These are phyloP conservation scores for Cladobotryum mycophilum DNA, from an alignment of 2,329 filamentous ascomycete genomes.

Conservation along the genomic window DNA sequence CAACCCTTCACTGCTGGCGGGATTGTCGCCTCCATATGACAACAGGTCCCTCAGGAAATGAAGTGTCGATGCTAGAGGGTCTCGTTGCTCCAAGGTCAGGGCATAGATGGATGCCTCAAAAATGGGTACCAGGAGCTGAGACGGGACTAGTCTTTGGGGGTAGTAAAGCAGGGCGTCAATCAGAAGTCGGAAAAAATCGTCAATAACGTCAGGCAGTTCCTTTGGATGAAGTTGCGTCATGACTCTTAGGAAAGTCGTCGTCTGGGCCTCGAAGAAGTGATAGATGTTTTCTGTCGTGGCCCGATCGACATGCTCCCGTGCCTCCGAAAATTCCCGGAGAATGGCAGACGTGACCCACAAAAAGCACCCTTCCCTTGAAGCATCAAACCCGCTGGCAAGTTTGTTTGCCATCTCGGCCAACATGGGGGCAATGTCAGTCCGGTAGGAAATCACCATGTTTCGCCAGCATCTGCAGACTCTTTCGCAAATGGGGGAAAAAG, in stretches of 20 bases:
- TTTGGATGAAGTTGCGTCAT: constrained; percentile 72
- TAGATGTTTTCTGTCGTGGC: constrained; percentile 85
- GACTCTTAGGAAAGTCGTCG: constrained; percentile 80
- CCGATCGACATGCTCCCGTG: constrained; percentile 75
- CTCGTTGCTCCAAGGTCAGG: constrained; percentile 81
- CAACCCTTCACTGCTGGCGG: constrained; percentile 53
- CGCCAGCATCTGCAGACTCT: constrained; percentile 93
- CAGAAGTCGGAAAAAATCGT: constrained; percentile 92
- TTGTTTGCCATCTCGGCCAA: constrained; percentile 82
- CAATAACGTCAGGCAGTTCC: constrained; percentile 78
- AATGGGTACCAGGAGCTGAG: constrained; percentile 71
- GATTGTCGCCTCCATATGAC: constrained; percentile 76
- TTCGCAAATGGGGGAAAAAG: constrained; percentile 84
- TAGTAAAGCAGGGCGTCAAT: constrained; percentile 92
- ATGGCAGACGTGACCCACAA: constrained; percentile 97
- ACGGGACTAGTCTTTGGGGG: constrained; percentile 74
- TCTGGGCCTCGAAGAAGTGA: constrained; percentile 89
- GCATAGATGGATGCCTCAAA: constrained; percentile 83
- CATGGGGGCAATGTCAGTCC: constrained; percentile 79
- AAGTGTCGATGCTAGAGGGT: constrained; percentile 83
- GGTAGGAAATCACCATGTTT: constrained; percentile 93
- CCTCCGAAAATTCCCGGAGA: constrained; percentile 89
- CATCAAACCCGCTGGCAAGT: constrained; percentile 75
- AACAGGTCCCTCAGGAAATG: constrained; percentile 91
- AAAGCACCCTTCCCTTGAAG: constrained; percentile 89